Percentiles rank a stretch among this genome's conserved stretches.
These are phyloP conservation scores for Fraxinus sp. DNA, from an alignment of 305 asterid species.

Conservation along the genomic window DNA sequence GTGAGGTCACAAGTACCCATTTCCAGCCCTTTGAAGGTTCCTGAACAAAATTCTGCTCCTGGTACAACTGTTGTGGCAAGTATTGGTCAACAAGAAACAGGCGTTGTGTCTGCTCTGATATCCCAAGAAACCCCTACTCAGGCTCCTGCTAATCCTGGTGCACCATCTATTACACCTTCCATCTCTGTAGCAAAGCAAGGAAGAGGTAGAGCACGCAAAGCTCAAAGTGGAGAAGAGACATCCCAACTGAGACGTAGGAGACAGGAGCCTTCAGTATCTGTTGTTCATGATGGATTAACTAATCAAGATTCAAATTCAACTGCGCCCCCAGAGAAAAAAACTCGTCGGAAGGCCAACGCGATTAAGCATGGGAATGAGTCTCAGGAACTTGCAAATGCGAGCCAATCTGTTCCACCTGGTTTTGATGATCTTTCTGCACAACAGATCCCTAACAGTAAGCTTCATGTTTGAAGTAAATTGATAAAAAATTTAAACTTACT, in stretches of 20 bases:
- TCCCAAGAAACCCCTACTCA: constrained; percentile 36
- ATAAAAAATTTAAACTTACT: background rate
- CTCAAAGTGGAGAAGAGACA: constrained; percentile 59
- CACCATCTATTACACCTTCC: constrained; percentile 34
- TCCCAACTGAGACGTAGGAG: constrained; percentile 74
- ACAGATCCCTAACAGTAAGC: constrained; percentile 34
- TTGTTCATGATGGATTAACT: constrained; percentile 42
- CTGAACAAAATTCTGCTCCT: constrained; percentile 35
- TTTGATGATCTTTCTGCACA: constrained; percentile 30
- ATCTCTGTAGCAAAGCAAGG: constrained; percentile 49
- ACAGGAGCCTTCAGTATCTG: constrained; percentile 46
- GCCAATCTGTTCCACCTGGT: constrained; percentile 18
- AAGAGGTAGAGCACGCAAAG: constrained; percentile 57
- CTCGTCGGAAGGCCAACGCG: constrained; percentile 57
- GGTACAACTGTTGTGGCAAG: constrained; percentile 33
- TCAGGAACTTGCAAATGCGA: constrained; percentile 40
- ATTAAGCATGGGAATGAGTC: constrained; percentile 38
- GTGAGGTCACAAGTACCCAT: constrained; percentile 33
- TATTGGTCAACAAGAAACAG: constrained; percentile 39
- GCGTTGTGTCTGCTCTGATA: constrained; percentile 32
- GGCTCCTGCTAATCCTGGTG: constrained; percentile 35
- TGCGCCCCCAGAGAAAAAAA: constrained; percentile 63
- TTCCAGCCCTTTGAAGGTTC: constrained; percentile 28
- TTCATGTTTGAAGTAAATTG: constrained; percentile 17
- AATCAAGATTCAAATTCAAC: constrained; percentile 40